Conservation (phyloP, 768 basidiomycete genomes). For the Auriscalpium orientale region DNA sequence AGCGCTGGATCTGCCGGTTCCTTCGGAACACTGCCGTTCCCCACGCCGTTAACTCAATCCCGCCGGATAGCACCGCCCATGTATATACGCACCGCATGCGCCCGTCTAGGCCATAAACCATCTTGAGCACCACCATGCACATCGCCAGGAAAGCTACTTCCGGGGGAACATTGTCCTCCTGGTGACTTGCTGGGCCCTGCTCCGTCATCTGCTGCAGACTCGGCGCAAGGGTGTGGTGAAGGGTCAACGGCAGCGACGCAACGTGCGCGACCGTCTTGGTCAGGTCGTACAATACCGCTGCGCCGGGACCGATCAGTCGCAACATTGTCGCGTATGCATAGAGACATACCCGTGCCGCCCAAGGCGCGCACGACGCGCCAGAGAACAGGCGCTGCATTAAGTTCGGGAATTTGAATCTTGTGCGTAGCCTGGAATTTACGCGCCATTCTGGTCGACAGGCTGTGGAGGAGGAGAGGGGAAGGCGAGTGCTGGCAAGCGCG, state of each 20-base stretch:
- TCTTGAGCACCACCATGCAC: slow-evolving; percentile 67
- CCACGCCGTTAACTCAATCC: slow-evolving; percentile 16
- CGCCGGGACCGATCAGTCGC: slow-evolving; percentile 5
- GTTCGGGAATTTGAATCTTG: slow-evolving; percentile 60
- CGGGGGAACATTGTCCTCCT: slow-evolving; percentile 57
- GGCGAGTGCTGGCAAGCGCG: slow-evolving; percentile 46
- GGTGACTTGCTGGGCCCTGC: slow-evolving; percentile 38
- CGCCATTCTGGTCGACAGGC: slow-evolving; percentile 54
- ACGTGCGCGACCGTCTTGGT: slow-evolving; percentile 51
- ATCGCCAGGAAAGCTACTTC: slow-evolving; percentile 57
- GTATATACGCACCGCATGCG: slow-evolving; percentile 37
- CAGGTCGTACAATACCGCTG: slow-evolving; percentile 60
- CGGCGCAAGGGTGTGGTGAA: slow-evolving; percentile 49
- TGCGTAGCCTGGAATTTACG: slow-evolving; percentile 44
- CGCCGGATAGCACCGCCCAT: not conserved
- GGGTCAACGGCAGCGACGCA: slow-evolving; percentile 50
- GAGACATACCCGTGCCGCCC: slow-evolving; percentile 62
- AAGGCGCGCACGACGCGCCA: slow-evolving; percentile 69
- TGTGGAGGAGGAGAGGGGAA: slow-evolving; percentile 46
- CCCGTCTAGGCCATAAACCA: slow-evolving; percentile 82
- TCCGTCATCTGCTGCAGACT: slow-evolving; percentile 27
- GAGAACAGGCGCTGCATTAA: slow-evolving; percentile 67
- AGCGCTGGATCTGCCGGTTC: slow-evolving; percentile 10
- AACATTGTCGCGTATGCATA: slow-evolving; percentile 11
- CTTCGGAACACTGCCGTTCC: slow-evolving; percentile 26